Conservation (phyloP, 805 yeast genomes). For the Tetrapisispora phaffii region DNA sequence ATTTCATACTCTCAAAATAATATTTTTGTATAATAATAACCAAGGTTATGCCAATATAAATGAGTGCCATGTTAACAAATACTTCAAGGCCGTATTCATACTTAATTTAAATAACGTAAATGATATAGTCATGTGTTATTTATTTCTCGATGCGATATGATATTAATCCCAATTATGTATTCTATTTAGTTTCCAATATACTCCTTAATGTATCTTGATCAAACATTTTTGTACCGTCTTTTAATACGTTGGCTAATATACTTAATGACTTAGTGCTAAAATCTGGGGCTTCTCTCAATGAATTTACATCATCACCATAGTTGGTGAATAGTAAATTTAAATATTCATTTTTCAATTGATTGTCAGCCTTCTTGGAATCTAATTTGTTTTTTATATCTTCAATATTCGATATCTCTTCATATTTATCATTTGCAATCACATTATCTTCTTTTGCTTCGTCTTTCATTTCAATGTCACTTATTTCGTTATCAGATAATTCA, state of each 20-base stretch:
- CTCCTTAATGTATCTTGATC: slow-evolving; percentile 41
- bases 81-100: no score
- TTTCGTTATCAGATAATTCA: slow-evolving; percentile 30
- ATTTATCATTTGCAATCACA: slow-evolving; percentile 13
- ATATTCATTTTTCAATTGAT: slow-evolving; percentile 37
- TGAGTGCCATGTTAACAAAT: no score
- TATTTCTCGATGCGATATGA: background rate
- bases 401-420: background rate
- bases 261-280: slow-evolving; percentile 50
- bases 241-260: slow-evolving; percentile 46
- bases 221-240: slow-evolving; percentile 49
- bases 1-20: no score
- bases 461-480: slow-evolving; percentile 12
- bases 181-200: slow-evolving; percentile 20
- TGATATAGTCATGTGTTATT: background rate
- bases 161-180: background rate
- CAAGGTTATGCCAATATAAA: no score
- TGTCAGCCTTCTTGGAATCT: background rate
- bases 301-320: slow-evolving; percentile 53
- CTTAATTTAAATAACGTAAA: no score
- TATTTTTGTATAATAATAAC: no score
- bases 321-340: slow-evolving; percentile 45
- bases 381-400: background rate
- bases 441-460: slow-evolving; percentile 3
- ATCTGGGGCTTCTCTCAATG: slow-evolving; percentile 53